These are phyloP conservation scores for Leccinum arenicola DNA, from an alignment of 768 basidiomycete species.

Conservation along the genomic window DNA sequence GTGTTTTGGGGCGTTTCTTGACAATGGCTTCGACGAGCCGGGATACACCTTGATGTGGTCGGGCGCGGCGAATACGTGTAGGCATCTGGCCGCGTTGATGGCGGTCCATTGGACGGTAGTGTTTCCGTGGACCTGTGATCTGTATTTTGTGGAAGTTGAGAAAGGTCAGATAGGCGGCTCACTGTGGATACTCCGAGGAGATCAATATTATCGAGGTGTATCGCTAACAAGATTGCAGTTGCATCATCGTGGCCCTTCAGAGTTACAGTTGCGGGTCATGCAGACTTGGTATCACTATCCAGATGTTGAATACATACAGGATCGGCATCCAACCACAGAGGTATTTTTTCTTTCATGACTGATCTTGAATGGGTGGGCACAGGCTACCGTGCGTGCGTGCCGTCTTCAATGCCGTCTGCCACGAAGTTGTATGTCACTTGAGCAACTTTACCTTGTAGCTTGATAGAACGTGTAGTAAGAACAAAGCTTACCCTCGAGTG, in stretches of 20 bases:
- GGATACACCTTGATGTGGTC: slow-evolving; percentile 31
- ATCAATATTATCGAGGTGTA: slow-evolving; percentile 60
- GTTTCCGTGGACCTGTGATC: slow-evolving; percentile 75
- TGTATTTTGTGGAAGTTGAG: background rate
- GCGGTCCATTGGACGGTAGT: slow-evolving; percentile 57
- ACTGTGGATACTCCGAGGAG: slow-evolving; percentile 87
- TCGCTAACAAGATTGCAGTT: slow-evolving; percentile 74
- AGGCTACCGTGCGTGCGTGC: no score
- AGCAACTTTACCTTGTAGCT: no score
- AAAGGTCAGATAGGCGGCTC: slow-evolving; percentile 12
- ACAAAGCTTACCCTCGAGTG: no score
- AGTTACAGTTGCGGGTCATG: slow-evolving; percentile 1
- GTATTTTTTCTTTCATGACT: slow-evolving; percentile 14
- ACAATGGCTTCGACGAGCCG: slow-evolving; percentile 68
- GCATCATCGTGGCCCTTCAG: slow-evolving; percentile 87
- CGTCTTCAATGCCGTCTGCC: background rate
- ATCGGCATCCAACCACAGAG: slow-evolving; percentile 64
- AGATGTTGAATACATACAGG: slow-evolving; percentile 43
- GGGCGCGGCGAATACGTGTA: slow-evolving; percentile 71
- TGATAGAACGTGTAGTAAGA: no score
- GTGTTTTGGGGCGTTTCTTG: slow-evolving; percentile 51
- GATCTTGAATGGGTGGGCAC: background rate
- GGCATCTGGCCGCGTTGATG: slow-evolving; percentile 73
- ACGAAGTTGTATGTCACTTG: background rate
- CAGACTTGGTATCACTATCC: background rate